These are phyloP conservation scores for Helenozyma rhizophorensis DNA, from an alignment of 805 yeast species.

Conservation along the genomic window DNA sequence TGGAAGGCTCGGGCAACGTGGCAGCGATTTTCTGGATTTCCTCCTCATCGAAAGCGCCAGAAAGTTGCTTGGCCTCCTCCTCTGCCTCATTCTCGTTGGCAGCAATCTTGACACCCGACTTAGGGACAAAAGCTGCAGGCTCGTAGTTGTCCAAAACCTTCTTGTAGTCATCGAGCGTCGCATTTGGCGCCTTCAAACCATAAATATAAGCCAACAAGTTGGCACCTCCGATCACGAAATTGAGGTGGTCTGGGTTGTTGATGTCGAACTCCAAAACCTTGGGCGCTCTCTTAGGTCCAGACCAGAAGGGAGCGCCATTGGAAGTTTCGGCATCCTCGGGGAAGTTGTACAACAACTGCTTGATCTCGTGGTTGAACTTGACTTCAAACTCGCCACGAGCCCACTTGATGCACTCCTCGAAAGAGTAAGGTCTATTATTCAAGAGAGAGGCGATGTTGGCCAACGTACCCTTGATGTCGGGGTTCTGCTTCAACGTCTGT, in stretches of 20 bases:
- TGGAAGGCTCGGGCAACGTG: conserved; percentile 81
- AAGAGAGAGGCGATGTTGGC: conserved; percentile 76
- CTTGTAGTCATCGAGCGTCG: conserved; percentile 47
- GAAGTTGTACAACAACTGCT: conserved; percentile 88
- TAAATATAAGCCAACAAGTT: conserved; percentile 86
- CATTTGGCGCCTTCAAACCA: conserved; percentile 77
- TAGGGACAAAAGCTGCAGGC: conserved; percentile 62
- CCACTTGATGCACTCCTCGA: conserved; percentile 95
- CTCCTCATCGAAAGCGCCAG: conserved; percentile 50
- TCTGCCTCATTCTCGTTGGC: conserved; percentile 85
- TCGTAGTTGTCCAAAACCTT: conserved; percentile 48
- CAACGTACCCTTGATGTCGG: conserved; percentile 83
- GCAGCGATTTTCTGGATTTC: conserved; percentile 67
- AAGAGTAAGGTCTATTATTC: conserved; percentile 76
- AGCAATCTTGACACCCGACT: conserved; percentile 73
- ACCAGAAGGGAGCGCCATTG: conserved; percentile 92
- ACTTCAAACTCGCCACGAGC: conserved; percentile 85
- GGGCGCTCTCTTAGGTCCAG: conserved; percentile 97
- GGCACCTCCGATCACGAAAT: conserved; percentile 85
- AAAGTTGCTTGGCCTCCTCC: conserved; percentile 53
- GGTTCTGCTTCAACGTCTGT: conserved; percentile 83
- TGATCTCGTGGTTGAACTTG: conserved; percentile 79
- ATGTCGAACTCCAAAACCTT: conserved; percentile 75
- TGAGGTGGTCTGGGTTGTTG: conserved; percentile 69
- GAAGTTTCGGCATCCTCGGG: conserved; percentile 92